Evolutionary conservation across 2,329 filamentous ascomycete species (phyloP), one percentile per base, ranked within the genome.

Genomic region (Pyricularia grisea): DNA sequence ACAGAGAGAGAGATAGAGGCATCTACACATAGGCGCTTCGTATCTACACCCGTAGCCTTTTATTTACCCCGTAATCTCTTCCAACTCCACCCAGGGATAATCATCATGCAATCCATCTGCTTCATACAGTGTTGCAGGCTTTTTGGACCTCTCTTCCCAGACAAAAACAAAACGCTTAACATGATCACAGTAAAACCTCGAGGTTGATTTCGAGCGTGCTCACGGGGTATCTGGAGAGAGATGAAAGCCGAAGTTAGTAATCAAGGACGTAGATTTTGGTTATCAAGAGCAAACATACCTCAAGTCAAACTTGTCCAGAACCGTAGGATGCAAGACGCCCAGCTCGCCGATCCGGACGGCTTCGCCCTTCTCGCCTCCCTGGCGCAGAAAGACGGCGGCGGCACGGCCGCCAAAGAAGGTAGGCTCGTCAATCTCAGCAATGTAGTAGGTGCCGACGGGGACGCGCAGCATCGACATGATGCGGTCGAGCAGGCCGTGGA

Each of bases 141-240:
- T 10, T n/a, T 25, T 25, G 23, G 25, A 25, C 20, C 55, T n/a
- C n/a, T 61, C n/a, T 17, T 25, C 11, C 3, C 9, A 28, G 23
- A 28, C n/a, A 61, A 25, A 60, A 60, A 23, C 1, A 58, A 58
- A 61, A 61, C 58, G 23, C 58, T 61, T 23, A 61, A 17, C 58
- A 61, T 14, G 25, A 61, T 76, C 78, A 97, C 81, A 97, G 84
- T 85, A 99, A 96, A 73, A 92, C 88, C 81, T 98, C 94, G 36
- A 98, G 87, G 80, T 98, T 97, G 78, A 99, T 87, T 83, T 99
- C 95, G 73, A 99, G 81, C 63, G 92, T 93, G 81, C 93, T 97
- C 74, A 97, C 93, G 61, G 95, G 94, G 83, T 94, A 94, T 83
- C 88, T 91, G 69, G 1, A 60, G 71, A 28, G 73, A 69, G 75